These are phyloP conservation scores for Erythrobasidium yunnanense DNA, from an alignment of 768 basidiomycete genomes.

Conservation along the genomic window DNA sequence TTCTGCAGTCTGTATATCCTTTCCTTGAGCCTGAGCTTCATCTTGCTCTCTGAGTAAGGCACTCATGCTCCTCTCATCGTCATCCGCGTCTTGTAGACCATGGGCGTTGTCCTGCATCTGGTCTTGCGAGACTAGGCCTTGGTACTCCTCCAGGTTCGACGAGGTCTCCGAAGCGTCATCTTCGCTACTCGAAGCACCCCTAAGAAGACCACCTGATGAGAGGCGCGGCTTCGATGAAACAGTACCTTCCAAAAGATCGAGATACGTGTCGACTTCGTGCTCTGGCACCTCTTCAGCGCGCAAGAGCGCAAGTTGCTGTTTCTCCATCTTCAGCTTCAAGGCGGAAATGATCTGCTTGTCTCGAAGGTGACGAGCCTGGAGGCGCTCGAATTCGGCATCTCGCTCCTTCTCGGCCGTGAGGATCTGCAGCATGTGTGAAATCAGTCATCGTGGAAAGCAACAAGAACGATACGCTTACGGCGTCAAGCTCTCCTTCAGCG, in stretches of 20 bases:
- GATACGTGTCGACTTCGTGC: conserved; percentile 16
- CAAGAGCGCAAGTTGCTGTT: neutral
- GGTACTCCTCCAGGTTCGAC: neutral
- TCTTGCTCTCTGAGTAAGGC: neutral
- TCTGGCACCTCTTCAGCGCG: conserved; percentile 14
- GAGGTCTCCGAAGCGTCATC: neutral
- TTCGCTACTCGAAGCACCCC: neutral
- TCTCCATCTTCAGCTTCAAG: conserved; percentile 1
- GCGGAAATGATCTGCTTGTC: conserved; percentile 20
- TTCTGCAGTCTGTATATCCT: neutral
- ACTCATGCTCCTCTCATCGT: conserved; percentile 14
- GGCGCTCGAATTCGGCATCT: conserved; percentile 13
- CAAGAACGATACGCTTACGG: neutral
- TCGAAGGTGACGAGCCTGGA: neutral
- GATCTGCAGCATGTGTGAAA: neutral
- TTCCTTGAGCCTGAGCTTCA: too few species aligned
- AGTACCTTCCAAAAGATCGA: neutral
- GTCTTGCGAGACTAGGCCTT: neutral
- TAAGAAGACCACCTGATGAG: neutral
- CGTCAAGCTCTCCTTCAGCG: neutral
- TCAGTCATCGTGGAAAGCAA: neutral
- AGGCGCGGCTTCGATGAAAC: too few species aligned
- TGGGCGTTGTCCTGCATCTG: neutral
- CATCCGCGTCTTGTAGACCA: neutral
- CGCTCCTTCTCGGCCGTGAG: conserved; percentile 3